These are phyloP conservation scores for Metschnikowia aberdeeniae DNA, from an alignment of 805 yeast genomes.

Conservation along the genomic window DNA sequence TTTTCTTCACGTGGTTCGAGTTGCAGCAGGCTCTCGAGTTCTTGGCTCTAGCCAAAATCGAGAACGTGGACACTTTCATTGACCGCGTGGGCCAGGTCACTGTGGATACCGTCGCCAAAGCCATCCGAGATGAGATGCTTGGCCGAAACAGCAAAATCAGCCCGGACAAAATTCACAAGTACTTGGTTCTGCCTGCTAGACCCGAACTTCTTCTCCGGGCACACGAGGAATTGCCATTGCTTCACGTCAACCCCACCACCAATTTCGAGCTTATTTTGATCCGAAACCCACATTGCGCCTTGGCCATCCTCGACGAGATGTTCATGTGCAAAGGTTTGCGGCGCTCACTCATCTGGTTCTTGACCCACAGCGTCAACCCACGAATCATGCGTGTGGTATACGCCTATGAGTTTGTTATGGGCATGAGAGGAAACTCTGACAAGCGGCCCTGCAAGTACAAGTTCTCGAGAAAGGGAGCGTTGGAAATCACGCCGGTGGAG, in stretches of 20 bases:
- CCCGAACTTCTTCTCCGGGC: slow-evolving; percentile 23
- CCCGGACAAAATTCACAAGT: slow-evolving; percentile 50
- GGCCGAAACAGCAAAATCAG: slow-evolving; percentile 29
- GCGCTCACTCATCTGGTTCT: slow-evolving; percentile 60
- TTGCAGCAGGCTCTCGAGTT: slow-evolving; percentile 22
- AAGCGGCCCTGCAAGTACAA: slow-evolving; percentile 23
- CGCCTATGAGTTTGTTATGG: slow-evolving; percentile 56
- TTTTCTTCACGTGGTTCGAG: slow-evolving; percentile 26
- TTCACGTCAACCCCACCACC: slow-evolving; percentile 30
- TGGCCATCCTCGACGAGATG: slow-evolving; percentile 63
- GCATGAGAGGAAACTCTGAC: slow-evolving; percentile 46
- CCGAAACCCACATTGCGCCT: slow-evolving; percentile 49
- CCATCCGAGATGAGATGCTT: slow-evolving; percentile 21
- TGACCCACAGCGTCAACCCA: slow-evolving; percentile 55
- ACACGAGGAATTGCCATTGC: slow-evolving; percentile 25
- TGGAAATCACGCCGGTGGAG: slow-evolving; percentile 56
- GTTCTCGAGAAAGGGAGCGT: slow-evolving; percentile 55
- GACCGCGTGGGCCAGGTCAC: slow-evolving; percentile 35
- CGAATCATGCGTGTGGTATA: slow-evolving; percentile 57
- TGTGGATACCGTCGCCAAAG: slow-evolving; percentile 49
- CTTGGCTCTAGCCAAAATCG: slow-evolving; percentile 23
- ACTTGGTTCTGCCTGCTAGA: slow-evolving; percentile 36
- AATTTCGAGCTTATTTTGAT: slow-evolving; percentile 51
- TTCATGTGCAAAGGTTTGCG: slow-evolving; percentile 65
- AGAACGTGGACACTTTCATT: slow-evolving; percentile 22